phyloP scores from a whole-genome alignment of 768 basidiomycete species.

The Phlebiopsis gigantea region DNA sequence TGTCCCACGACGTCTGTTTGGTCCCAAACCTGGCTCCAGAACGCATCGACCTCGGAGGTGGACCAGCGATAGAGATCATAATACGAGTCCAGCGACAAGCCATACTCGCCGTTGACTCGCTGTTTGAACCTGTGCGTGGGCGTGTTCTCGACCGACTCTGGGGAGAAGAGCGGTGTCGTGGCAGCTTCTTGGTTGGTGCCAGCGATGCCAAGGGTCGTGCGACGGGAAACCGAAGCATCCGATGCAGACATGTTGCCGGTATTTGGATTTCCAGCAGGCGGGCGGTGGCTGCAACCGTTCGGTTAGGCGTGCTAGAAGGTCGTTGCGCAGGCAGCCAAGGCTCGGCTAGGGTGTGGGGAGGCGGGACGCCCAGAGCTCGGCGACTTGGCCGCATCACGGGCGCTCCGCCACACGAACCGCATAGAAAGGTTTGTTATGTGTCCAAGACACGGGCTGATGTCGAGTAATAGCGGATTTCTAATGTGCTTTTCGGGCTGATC shows the following conservation, averaged over 20 bases:
- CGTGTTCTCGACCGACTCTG: slow-evolving; percentile 37
- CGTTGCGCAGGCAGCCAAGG: too few species aligned
- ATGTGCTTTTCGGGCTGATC: background rate
- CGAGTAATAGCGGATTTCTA: background rate
- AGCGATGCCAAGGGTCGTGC: slow-evolving; percentile 5
- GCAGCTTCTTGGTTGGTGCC: background rate
- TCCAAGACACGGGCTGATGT: background rate
- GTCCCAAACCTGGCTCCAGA: slow-evolving; percentile 79
- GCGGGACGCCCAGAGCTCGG: background rate
- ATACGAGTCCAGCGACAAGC: slow-evolving; percentile 46
- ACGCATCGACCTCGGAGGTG: slow-evolving; percentile 47
- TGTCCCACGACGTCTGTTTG: slow-evolving; percentile 52
- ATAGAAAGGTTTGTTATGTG: background rate
- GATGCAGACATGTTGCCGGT: background rate
- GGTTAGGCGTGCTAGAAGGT: background rate
- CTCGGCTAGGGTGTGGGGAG: background rate
- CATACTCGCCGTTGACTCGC: slow-evolving; percentile 43
- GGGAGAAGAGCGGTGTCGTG: slow-evolving; percentile 35
- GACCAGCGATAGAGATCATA: slow-evolving; percentile 68
- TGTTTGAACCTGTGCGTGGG: slow-evolving; percentile 39
- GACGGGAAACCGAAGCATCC: background rate
- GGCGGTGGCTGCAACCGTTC: background rate
- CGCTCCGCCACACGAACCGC: background rate
- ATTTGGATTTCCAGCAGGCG: background rate
- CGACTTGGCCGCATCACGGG: background rate